phyloP scores from a whole-genome alignment of 73 alveolate species.

The Uronychia binucleata region DNA sequence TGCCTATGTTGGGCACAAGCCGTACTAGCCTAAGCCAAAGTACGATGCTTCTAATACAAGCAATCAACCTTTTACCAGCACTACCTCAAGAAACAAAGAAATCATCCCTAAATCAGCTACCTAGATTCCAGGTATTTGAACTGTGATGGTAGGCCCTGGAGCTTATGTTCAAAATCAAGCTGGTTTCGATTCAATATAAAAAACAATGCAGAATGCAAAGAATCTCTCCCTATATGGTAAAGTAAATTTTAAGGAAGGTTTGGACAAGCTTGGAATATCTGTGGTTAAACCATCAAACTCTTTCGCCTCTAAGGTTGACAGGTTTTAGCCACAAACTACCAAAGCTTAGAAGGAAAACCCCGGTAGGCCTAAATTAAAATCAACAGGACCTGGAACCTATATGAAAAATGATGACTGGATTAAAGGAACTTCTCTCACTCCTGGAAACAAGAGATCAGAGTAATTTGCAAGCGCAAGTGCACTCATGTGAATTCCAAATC shows the following conservation, averaged over 20 bases:
- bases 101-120: slow-evolving; percentile 5
- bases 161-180: slow-evolving; percentile 2
- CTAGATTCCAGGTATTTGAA: not conserved
- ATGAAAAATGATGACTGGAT: not conserved
- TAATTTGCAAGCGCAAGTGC: not conserved
- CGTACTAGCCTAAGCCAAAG: slow-evolving; percentile 28
- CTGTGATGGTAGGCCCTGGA: slow-evolving; percentile 37
- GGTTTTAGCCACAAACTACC: slow-evolving; percentile 19
- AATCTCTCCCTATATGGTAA: slow-evolving; percentile 1
- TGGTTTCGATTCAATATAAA: slow-evolving; percentile 41
- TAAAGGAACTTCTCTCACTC: not conserved
- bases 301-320: slow-evolving; percentile 50
- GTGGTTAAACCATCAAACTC: slow-evolving; percentile 51
- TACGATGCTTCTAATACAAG: slow-evolving; percentile 3
- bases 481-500: slow-evolving; percentile 35
- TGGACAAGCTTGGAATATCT: slow-evolving; percentile 48
- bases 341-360: not conserved
- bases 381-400: slow-evolving; percentile 52
- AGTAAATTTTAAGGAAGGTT: slow-evolving; percentile 15
- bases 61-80: slow-evolving; percentile 38
- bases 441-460: not conserved
- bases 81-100: slow-evolving; percentile 37
- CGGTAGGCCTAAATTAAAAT: not conserved
- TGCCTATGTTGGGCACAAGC: slow-evolving; percentile 56
- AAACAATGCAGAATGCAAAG: slow-evolving; percentile 45